A percentile compares a stretch with the other conserved stretches of the same genome.
Conservation (phyloP, 2,329 filamentous ascomycete genomes). For the Trichoderma sp. region DNA sequence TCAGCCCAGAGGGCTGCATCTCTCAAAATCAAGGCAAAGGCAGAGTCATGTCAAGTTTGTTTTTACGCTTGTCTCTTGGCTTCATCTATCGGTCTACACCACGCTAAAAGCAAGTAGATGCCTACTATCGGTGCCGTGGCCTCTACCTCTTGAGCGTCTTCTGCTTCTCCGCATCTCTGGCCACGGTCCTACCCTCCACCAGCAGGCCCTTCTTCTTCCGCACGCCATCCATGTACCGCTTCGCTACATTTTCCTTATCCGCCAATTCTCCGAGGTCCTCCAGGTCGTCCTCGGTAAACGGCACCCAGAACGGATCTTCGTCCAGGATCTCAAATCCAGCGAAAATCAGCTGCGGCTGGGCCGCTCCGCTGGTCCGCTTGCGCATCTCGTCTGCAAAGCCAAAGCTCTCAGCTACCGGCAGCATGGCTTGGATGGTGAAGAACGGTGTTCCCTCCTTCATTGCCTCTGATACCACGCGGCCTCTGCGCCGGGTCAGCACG, state of each 20-base stretch:
- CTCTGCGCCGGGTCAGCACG: slow-evolving; percentile 92
- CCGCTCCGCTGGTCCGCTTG: slow-evolving; percentile 87
- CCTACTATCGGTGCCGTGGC: not conserved
- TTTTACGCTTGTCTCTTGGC: not conserved
- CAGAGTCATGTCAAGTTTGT: not conserved
- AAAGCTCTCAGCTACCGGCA: slow-evolving; percentile 93
- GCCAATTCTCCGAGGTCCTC: slow-evolving; percentile 94
- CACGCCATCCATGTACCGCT: slow-evolving; percentile 91
- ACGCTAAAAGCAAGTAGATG: not conserved
- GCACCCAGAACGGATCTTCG: slow-evolving; percentile 97
- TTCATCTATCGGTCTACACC: not conserved
- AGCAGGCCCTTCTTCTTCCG: slow-evolving; percentile 83
- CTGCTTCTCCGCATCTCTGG: slow-evolving; percentile 91
- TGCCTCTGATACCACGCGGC: slow-evolving; percentile 83
- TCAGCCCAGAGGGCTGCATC: slow-evolving; percentile 6
- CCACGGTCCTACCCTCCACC: slow-evolving; percentile 74
- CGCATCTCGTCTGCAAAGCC: slow-evolving; percentile 96
- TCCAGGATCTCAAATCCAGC: slow-evolving; percentile 90
- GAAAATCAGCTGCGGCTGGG: slow-evolving; percentile 91
- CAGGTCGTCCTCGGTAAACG: slow-evolving; percentile 91
- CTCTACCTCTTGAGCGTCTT: slow-evolving; percentile 64
- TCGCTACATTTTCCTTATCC: slow-evolving; percentile 93
- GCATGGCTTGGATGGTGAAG: slow-evolving; percentile 85
- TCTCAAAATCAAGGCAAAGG: slow-evolving; percentile 1
- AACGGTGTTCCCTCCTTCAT: slow-evolving; percentile 96